Evolutionary conservation across 768 basidiomycete species (phyloP), one percentile per base, ranked within the genome.

Genomic region (Mycena galericulata): DNA sequence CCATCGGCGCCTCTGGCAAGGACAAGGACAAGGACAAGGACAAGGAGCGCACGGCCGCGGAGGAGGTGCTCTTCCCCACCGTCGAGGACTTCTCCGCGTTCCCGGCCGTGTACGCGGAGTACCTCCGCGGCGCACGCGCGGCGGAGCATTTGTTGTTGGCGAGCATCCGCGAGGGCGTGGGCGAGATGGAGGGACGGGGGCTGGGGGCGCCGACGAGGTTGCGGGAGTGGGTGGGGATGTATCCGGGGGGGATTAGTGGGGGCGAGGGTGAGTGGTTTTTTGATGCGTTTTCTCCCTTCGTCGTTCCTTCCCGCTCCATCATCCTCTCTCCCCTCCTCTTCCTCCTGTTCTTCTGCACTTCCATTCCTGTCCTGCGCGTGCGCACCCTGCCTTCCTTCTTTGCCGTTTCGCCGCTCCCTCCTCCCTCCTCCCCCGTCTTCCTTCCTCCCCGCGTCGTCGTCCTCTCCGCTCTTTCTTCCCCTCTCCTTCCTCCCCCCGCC

Each of bases 61-160:
- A 65, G 40, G 68, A 64, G 18, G 29, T 43, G 47, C 69, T 70
- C 11, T 65, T 57, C 45, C 69, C 69, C 18, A 70, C 69, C 1
- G 27, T 66, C 30, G 69, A 70, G 29, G 69, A 70, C 47, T 70
- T 66, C 30, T 34, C 36, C 40, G 27, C 49, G 9, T 88, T 91
- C 80, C 82, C 86, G 62, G 82, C 82, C 60, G 86, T 88, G 10
- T 94, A 93, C 75, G 75, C 83, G 24, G 83, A 86, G 70, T 99
- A 95, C 77, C 88, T 97, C 34, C 90, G 93, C 49, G 86, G 94
- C 18, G 91, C 92, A 5, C 89, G 91, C 38, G 97, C 97, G 1
- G 93, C 93, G 73, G 97, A 99, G 76, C 97, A 99, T 72, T 83
- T 99, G 54, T 82, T 98, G n/a, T 87, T 99, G 15, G 87, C 94